These are phyloP conservation scores for Letharia columbiana DNA, from an alignment of 495 filamentous ascomycete genomes.

Conservation along the genomic window DNA sequence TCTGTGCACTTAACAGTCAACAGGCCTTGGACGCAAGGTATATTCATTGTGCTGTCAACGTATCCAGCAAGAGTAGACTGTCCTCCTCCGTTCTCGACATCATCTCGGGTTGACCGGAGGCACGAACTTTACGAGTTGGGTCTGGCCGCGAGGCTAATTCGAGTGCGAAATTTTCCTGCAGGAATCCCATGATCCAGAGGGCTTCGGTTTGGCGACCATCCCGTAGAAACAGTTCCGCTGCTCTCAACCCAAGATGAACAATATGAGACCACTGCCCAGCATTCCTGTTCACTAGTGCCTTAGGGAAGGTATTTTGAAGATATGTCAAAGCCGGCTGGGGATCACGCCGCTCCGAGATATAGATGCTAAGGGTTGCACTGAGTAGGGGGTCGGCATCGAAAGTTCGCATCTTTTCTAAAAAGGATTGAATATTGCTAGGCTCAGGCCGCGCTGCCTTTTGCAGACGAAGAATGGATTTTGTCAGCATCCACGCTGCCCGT, in stretches of 20 bases:
- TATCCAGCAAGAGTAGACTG: slow-evolving; percentile 4
- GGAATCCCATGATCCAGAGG: slow-evolving; percentile 3
- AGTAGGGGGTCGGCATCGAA: neutral
- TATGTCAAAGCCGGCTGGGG: slow-evolving; percentile 4
- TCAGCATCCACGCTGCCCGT: neutral
- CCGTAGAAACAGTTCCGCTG: slow-evolving; percentile 12
- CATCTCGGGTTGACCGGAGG: too few relatives aligned
- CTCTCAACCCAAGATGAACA: slow-evolving; percentile 10
- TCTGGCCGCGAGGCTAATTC: neutral
- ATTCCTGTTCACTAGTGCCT: neutral
- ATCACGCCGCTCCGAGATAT: slow-evolving; percentile 1
- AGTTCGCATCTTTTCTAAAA: neutral
- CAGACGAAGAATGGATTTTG: neutral
- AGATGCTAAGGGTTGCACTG: neutral
- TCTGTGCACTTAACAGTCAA: neutral
- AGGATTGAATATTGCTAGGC: neutral
- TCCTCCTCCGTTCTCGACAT: neutral
- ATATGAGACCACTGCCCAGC: neutral
- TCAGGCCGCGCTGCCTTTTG: neutral
- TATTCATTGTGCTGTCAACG: neutral
- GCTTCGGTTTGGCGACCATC: slow-evolving; percentile 10
- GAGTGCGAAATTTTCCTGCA: slow-evolving; percentile 6
- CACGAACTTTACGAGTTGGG: too few relatives aligned
- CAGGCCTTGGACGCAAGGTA: neutral
- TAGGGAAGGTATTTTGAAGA: neutral